A percentile compares a stretch with the other conserved stretches of the same genome.
Conservation (phyloP, 75 land plant species). For the Pinus tabuliformis region DNA sequence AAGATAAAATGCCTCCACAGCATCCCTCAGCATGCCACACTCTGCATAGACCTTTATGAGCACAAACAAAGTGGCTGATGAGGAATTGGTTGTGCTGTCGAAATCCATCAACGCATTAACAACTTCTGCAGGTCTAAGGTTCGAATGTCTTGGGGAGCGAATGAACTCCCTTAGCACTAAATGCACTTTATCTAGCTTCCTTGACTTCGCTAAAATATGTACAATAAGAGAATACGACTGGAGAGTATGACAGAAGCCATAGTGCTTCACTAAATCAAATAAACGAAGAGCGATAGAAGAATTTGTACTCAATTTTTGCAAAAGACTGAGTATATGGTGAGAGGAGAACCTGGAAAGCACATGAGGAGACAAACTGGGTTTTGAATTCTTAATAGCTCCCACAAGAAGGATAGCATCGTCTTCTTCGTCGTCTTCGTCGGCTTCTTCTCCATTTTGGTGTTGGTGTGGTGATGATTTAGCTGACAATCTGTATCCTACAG, state of each 20-base stretch:
- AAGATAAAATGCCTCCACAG: slow-evolving; percentile 24
- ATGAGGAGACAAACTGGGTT: too few relatives aligned
- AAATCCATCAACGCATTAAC: slow-evolving; percentile 2
- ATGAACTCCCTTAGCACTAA: slow-evolving; percentile 16
- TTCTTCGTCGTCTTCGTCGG: too few relatives aligned
- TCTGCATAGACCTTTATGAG: slow-evolving; percentile 36
- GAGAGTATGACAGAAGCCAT: slow-evolving; percentile 18
- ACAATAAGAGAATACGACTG: slow-evolving; percentile 17
- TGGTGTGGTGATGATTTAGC: too few relatives aligned
- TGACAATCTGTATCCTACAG: too few relatives aligned
- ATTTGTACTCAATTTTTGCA: too few relatives aligned
- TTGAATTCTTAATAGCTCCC: too few relatives aligned
- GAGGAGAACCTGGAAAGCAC: too few relatives aligned
- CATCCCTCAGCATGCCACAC: slow-evolving; percentile 28
- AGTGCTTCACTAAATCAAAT: not conserved
- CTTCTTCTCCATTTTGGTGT: too few relatives aligned
- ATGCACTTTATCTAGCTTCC: slow-evolving; percentile 5
- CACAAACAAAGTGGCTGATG: slow-evolving; percentile 14
- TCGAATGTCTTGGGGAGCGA: not conserved
- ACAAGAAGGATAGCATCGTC: too few relatives aligned
- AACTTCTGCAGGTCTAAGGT: not conserved
- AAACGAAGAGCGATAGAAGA: slow-evolving; percentile 1
- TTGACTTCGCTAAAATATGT: slow-evolving; percentile 8
- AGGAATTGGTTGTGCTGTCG: not conserved
- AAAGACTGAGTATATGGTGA: too few relatives aligned